phyloP scores from a whole-genome alignment of 495 filamentous ascomycete species.

The Neurospora pannonica region DNA sequence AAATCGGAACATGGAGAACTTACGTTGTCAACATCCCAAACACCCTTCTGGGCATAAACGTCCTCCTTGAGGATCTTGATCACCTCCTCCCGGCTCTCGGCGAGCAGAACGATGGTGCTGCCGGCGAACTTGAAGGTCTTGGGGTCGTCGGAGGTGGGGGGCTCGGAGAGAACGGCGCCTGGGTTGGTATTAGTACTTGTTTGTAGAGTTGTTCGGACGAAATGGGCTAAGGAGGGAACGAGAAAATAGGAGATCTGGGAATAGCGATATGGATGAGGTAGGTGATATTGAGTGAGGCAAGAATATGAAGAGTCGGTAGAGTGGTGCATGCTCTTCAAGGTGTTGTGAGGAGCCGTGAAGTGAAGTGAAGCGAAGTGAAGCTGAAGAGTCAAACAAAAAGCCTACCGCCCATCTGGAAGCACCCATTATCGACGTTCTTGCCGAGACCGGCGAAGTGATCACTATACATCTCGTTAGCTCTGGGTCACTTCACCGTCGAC shows the following conservation, averaged over 20 bases:
- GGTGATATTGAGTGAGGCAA: no score
- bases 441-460: conserved; percentile 47
- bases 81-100: conserved; percentile 59
- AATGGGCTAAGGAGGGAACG: no score
- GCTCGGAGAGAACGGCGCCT: conserved; percentile 57
- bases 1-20: background rate
- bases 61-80: conserved; percentile 58
- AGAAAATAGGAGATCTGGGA: no score
- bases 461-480: conserved; percentile 22
- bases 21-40: conserved; percentile 81
- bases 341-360: no score
- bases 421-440: conserved; percentile 32
- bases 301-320: no score
- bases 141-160: conserved; percentile 52
- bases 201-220: no score
- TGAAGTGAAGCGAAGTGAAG: background rate
- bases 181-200: no score
- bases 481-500: background rate
- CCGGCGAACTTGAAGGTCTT: conserved; percentile 54
- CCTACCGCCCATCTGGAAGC: conserved; percentile 50
- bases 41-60: conserved; percentile 55
- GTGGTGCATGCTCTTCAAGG: no score
- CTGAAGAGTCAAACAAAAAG: background rate
- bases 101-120: conserved; percentile 54
- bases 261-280: no score